Percentiles rank a stretch among this genome's conserved stretches.
Conservation (phyloP, 2,329 filamentous ascomycete species). For the Nemania bipapillata region DNA sequence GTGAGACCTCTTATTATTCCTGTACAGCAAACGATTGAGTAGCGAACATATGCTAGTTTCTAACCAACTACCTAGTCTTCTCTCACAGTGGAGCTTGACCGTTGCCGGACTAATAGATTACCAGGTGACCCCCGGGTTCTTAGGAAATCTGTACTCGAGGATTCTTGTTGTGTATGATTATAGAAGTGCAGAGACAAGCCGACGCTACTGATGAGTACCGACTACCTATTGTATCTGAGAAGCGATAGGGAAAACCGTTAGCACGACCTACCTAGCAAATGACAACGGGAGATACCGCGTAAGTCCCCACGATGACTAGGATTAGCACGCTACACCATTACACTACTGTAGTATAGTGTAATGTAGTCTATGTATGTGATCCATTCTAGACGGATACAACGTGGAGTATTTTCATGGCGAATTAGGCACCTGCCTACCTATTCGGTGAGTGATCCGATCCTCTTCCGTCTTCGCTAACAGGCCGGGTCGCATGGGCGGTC, state of each 20-base stretch:
- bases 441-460: conserved; percentile 27
- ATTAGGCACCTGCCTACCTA: conserved; percentile 14
- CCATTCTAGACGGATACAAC: no score
- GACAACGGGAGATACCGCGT: conserved; percentile 7
- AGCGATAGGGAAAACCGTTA: not conserved
- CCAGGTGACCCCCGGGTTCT: not conserved
- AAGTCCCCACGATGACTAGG: not conserved
- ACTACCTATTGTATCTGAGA: not conserved
- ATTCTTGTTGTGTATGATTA: not conserved
- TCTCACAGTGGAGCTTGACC: not conserved
- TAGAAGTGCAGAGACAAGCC: not conserved
- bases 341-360: not conserved
- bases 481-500: conserved; percentile 29
- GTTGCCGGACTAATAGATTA: not conserved
- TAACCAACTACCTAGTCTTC: not conserved
- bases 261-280: no score
- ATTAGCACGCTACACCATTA: not conserved
- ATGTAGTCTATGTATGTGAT: not conserved
- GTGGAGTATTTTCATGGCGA: no score
- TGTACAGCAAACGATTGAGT: no score
- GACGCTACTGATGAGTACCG: not conserved
- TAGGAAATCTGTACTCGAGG: not conserved
- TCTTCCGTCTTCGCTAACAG: conserved; percentile 22
- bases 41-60: not conserved
- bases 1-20: not conserved